Evolutionary conservation across 768 basidiomycete species (phyloP).

Genomic region (Rhodotorula graminis): DNA sequence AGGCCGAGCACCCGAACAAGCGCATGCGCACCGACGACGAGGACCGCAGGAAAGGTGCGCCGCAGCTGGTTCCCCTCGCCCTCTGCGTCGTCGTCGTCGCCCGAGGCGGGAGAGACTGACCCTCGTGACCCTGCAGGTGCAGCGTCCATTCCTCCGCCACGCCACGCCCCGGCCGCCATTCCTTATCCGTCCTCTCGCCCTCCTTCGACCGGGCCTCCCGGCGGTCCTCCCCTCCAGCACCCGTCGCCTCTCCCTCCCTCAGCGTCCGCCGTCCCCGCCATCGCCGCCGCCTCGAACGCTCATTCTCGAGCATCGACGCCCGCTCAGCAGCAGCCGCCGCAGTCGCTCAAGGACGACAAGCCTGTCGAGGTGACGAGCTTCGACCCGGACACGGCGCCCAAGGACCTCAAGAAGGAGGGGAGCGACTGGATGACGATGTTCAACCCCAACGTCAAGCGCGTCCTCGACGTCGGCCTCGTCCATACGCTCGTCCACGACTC

Average conservation of each 20-base stretch:
- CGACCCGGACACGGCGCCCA: slow-evolving; percentile 48
- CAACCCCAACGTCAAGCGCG: slow-evolving; percentile 71
- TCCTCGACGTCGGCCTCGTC: slow-evolving; percentile 70
- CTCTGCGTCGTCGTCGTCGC: too few relatives aligned
- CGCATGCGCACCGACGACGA: slow-evolving; percentile 22
- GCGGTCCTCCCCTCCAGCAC: slow-evolving; percentile 9
- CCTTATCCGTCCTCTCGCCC: slow-evolving; percentile 16
- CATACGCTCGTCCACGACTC: slow-evolving; percentile 89
- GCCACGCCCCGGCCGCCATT: background rate
- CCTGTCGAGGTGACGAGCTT: slow-evolving; percentile 43
- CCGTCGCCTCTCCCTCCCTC: slow-evolving; percentile 22
- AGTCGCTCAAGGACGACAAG: slow-evolving; percentile 7
- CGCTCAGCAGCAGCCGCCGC: slow-evolving; percentile 3
- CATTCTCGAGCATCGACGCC: background rate
- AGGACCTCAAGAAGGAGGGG: slow-evolving; percentile 60
- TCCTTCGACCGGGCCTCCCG: slow-evolving; percentile 17
- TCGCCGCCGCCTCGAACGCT: slow-evolving; percentile 14
- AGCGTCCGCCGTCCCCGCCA: slow-evolving; percentile 11
- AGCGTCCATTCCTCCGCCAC: background rate
- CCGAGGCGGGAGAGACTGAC: too few relatives aligned
- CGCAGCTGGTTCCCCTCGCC: too few relatives aligned
- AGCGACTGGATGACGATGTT: slow-evolving; percentile 84
- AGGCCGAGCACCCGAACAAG: slow-evolving; percentile 22
- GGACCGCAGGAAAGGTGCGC: slow-evolving; percentile 28
- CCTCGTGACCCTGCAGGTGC: background rate